phyloP scores from a whole-genome alignment of 495 filamentous ascomycete genomes.

The Mytilinidion resinicola region DNA sequence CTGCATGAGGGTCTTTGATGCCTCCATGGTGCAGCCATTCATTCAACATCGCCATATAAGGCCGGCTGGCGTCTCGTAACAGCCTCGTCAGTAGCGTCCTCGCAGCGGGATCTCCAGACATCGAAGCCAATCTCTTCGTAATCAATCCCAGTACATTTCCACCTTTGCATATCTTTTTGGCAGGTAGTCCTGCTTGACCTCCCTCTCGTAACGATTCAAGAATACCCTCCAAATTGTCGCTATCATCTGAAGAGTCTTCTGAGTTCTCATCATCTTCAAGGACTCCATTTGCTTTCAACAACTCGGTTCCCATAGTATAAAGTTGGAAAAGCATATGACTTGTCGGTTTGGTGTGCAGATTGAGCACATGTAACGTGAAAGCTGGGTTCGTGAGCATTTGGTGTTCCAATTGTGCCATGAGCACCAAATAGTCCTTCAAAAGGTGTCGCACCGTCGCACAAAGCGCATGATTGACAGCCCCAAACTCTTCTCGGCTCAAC shows the following conservation, averaged over 20 bases:
- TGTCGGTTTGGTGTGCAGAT: constrained; percentile 83
- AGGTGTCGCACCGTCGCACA: constrained; percentile 88
- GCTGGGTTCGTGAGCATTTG: constrained; percentile 78
- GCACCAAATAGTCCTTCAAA: constrained; percentile 84
- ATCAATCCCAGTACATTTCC: constrained; percentile 81
- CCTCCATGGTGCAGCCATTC: constrained; percentile 96
- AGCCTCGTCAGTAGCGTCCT: constrained; percentile 70
- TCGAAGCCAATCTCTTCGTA: constrained; percentile 72
- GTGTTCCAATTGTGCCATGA: constrained; percentile 87
- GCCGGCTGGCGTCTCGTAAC: constrained; percentile 79
- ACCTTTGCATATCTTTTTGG: constrained; percentile 90
- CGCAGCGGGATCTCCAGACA: constrained; percentile 89
- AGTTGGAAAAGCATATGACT: constrained; percentile 84
- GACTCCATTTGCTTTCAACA: constrained; percentile 78
- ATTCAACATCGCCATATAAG: constrained; percentile 97
- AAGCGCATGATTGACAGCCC: constrained; percentile 91
- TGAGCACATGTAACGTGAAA: constrained; percentile 88
- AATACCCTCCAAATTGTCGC: constrained; percentile 80
- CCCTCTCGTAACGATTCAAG: constrained; percentile 74
- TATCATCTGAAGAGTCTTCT: constrained; percentile 75
- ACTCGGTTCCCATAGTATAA: constrained; percentile 77
- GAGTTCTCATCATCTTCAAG: constrained; percentile 66
- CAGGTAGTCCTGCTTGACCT: constrained; percentile 65
- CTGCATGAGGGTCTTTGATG: constrained; percentile 87
- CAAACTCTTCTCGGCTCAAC: constrained; percentile 86